phyloP scores from a whole-genome alignment of 345 rosid species.

The Kandelia obovata region DNA sequence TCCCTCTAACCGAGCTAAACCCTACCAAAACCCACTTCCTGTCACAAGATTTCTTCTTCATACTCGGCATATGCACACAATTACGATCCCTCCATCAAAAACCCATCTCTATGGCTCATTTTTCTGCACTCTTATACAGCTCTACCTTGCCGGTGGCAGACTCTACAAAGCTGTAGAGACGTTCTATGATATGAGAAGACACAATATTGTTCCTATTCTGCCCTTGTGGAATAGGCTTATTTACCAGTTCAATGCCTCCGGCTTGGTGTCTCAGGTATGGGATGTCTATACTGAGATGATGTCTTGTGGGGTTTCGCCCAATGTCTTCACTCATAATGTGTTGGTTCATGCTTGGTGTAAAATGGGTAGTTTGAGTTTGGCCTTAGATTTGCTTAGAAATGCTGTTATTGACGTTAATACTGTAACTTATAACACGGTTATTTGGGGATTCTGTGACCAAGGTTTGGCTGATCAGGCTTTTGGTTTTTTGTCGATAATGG shows the following conservation, averaged over 20 bases:
- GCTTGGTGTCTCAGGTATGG: constrained; percentile 66
- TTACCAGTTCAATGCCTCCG: constrained; percentile 53
- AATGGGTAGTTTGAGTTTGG: constrained; percentile 52
- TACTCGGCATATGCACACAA: constrained; percentile 7
- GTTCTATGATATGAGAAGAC: constrained; percentile 56
- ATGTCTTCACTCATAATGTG: constrained; percentile 60
- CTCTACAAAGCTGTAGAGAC: constrained; percentile 53
- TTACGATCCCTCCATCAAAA: background rate
- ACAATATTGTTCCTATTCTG: constrained; percentile 42
- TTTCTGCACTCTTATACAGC: constrained; percentile 65
- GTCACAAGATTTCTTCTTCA: background rate
- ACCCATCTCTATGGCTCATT: constrained; percentile 47
- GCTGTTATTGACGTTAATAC: constrained; percentile 44
- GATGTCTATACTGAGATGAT: constrained; percentile 63
- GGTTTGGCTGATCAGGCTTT: constrained; percentile 55
- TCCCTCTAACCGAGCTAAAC: background rate
- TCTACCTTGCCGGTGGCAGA: constrained; percentile 61
- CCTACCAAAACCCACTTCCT: background rate
- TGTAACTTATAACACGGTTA: constrained; percentile 70
- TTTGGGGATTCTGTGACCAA: constrained; percentile 73
- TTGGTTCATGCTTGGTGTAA: constrained; percentile 81
- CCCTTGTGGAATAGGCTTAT: constrained; percentile 59
- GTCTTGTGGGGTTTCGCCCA: constrained; percentile 51
- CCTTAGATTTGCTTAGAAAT: constrained; percentile 51
- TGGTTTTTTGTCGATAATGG: constrained; percentile 68